Conservation (phyloP, 225 moss, liverwort and hornwort species). For the Bryoerythrophyllum caledonicum region DNA sequence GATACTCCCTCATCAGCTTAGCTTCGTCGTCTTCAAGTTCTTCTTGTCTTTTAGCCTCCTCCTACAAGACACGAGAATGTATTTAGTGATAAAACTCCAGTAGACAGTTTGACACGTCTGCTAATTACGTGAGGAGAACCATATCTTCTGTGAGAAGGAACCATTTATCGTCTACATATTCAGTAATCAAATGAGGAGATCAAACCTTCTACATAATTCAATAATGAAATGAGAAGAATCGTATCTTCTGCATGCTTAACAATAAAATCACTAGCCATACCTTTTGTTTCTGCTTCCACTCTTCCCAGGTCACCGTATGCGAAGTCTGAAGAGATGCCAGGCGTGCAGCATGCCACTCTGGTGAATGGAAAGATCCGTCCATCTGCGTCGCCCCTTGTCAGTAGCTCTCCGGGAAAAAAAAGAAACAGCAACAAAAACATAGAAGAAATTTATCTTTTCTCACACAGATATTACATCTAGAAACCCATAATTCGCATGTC, state of each 20-base stretch:
- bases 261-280: slow-evolving; percentile 24
- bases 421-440: too few relatives aligned
- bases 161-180: too few relatives aligned
- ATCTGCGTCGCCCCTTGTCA: slow-evolving; percentile 99
- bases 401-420: slow-evolving; percentile 69
- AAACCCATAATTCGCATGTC: neutral
- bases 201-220: too few relatives aligned
- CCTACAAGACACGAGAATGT: slow-evolving; percentile 44
- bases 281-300: slow-evolving; percentile 99
- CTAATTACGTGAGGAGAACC: neutral
- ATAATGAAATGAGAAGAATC: too few relatives aligned
- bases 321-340: slow-evolving; percentile 99
- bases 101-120: neutral
- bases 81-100: neutral
- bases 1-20: slow-evolving; percentile 94
- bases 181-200: too few relatives aligned
- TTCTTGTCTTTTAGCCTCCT: slow-evolving; percentile 95
- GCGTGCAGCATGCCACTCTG: slow-evolving; percentile 99
- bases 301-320: slow-evolving; percentile 99
- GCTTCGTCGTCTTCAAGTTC: slow-evolving; percentile 97
- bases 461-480: too few relatives aligned
- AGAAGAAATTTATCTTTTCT: neutral
- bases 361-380: slow-evolving; percentile 99
- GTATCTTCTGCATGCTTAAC: too few relatives aligned
- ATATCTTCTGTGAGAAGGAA: slow-evolving; percentile 61